Base-by-base conservation (phyloP, 768 basidiomycete genomes). In the Podaxis sp. region DNA sequence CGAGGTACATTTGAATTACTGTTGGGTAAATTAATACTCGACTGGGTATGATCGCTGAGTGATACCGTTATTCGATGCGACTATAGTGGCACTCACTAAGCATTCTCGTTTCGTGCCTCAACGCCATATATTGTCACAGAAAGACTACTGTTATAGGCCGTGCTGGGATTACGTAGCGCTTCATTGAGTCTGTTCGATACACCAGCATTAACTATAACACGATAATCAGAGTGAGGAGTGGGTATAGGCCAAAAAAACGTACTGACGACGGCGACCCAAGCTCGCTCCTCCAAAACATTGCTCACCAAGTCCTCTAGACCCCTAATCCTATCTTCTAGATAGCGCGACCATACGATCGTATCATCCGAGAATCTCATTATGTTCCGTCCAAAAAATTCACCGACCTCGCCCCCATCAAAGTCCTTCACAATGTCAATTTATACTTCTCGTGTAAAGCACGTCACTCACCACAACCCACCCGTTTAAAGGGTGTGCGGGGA, bases 221-320 rank as follows among this genome's bases (percentile, higher is more conserved):
- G 13, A 61, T 46, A 57, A 12, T 15, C 3, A 54, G 29, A 19
- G 54, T 55, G n/a, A 46, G 8, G 47, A 27, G 43, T 9, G 8
- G 33, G 33, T 9, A 33, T 33, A 2, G 33, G 33, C 8, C 33
- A 27, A 61, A 41, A 19, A 41, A 25, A 73, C 81, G 66, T 66
- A 86, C 87, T 78, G 0, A 81, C 72, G 29, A 89, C 71, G 2
- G 82, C 85, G 2, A 73, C 75, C 87, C 87, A 89, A 13, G 75
- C 75, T 53, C 74, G 73, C 60, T 89, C 79, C 47, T 87, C 73
- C 27, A 81, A 62, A 11, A 89, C 73, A 85, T n/a, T 74, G 60
- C 7, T 71, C 69, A 2, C 83, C 69, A 15, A 80, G 8, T 33
- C 9, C 33, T 33, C 33, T 2, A 33, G 33, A 9, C 8, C 8